Evolutionary conservation across 1,284 basidiomycete genomes (phyloP), one percentile per base, ranked within the genome.

Genomic region (Phenoliferia sp.): DNA sequence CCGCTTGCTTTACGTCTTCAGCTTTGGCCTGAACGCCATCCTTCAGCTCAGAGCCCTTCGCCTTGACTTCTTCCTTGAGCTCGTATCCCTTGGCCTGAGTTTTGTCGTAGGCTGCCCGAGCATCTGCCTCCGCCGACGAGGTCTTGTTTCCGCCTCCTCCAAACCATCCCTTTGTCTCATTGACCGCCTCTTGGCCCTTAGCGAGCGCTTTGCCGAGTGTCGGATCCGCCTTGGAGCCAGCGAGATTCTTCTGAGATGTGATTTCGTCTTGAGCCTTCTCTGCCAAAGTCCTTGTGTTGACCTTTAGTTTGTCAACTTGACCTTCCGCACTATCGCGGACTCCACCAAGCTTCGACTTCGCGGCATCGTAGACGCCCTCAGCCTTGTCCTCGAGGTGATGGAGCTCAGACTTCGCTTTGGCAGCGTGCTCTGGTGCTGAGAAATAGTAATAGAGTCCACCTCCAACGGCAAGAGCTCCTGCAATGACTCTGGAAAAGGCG

Each of bases 151-250:
- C n/a, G 1, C 44, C 44, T 15, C 29, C 22, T 29, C 60, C 26
- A 17, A 44, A 39, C 36, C 35, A 39, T 15, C 36, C 36, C 35
- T 59, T 59, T 15, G 10, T 39, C 16, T 44, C 59, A 16, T 29
- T 31, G 2, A 19, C 59, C 19, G 28, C 55, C 2, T 44, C 36
- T 29, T 59, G n/a, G n/a, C 35, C 35, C 59, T 57, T 57, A n/a
- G 31, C 56, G 26, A 57, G 29, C 56, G 56, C 56, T 33, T 57
- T 32, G 31, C 32, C 56, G 56, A 57, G 56, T 22, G 29, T 22
- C 12, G 56, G 56, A 33, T 57, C 56, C 17, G 56, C 56, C 56
- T 57, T 57, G 4, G 56, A 57, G 22, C 56, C 56, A 22, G 56
- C 56, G 29, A 57, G 56, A 33, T 57, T 57, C 10, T 33, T 31